These are phyloP conservation scores for Kuraishia floccosa DNA, from an alignment of 805 yeast species.

Conservation along the genomic window DNA sequence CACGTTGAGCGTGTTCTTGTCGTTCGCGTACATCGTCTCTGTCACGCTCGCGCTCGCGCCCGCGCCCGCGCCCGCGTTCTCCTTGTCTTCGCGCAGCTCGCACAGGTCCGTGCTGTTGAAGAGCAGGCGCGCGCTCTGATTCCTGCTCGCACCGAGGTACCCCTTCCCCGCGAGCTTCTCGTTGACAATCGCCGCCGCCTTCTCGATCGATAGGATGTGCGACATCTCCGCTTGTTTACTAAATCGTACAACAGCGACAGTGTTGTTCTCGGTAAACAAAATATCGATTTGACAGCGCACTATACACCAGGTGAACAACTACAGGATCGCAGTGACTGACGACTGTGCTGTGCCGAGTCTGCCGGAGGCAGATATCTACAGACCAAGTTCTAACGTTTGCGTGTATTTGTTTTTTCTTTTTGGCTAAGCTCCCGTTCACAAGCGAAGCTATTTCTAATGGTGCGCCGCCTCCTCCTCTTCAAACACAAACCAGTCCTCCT, in stretches of 20 bases:
- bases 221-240: background rate
- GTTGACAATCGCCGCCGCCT: background rate
- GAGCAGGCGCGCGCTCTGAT: background rate
- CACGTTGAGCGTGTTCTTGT: background rate
- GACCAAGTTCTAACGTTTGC: background rate
- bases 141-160: background rate
- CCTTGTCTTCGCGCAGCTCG: background rate
- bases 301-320: background rate
- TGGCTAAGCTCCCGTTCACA: too few species aligned
- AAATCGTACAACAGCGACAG: background rate
- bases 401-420: background rate
- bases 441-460: constrained; percentile 1
- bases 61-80: background rate
- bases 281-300: background rate
- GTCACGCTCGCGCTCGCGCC: background rate
- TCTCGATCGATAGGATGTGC: background rate
- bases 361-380: too few species aligned
- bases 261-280: background rate
- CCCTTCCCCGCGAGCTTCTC: background rate
- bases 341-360: too few species aligned
- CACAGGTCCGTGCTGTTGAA: background rate
- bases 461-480: constrained; percentile 4
- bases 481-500: constrained; percentile 6
- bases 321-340: too few species aligned
- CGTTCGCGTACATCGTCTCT: constrained; percentile 1